A percentile compares a stretch with the other conserved stretches of the same genome.
phyloP scores from a whole-genome alignment of 2,329 filamentous ascomycete species.

The Fusarium keratoplasticum region DNA sequence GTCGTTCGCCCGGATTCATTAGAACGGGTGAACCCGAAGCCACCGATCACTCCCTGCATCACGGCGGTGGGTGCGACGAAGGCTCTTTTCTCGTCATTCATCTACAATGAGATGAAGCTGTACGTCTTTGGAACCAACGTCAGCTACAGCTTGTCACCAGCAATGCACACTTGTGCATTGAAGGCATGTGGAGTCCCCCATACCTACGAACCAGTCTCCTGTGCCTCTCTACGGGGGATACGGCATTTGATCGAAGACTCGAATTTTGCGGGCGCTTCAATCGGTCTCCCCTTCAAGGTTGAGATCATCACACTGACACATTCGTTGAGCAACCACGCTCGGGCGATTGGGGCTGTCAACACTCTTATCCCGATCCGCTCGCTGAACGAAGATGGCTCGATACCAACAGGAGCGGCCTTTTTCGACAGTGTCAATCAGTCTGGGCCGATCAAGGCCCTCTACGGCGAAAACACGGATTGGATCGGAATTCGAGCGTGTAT shows the following conservation, averaged over 20 bases:
- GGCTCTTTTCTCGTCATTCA: constrained; percentile 74
- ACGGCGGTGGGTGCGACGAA: constrained; percentile 73
- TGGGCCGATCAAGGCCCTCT: constrained; percentile 75
- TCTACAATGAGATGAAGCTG: constrained; percentile 76
- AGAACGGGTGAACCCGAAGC: constrained; percentile 33
- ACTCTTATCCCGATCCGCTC: constrained; percentile 78
- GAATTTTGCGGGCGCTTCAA: constrained; percentile 77
- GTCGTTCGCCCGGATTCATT: constrained; percentile 62
- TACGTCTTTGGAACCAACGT: constrained; percentile 81
- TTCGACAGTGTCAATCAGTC: constrained; percentile 68
- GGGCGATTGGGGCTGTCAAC: constrained; percentile 81
- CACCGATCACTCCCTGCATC: constrained; percentile 50
- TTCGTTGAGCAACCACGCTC: constrained; percentile 77
- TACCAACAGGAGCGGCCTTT: constrained; percentile 65
- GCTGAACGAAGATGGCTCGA: constrained; percentile 65
- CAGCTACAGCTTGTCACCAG: constrained; percentile 78
- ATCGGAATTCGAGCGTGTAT: constrained; percentile 82
- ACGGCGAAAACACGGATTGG: constrained; percentile 87
- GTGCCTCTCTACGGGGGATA: constrained; percentile 71
- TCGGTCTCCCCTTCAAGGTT: constrained; percentile 81
- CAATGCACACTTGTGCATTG: constrained; percentile 81
- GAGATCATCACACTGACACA: constrained; percentile 76
- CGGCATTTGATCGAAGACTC: constrained; percentile 72
- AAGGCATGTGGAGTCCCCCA: constrained; percentile 76
- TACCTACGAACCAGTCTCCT: constrained; percentile 72